Conservation (phyloP, 176 grass and related monocot species). For the Echinochloa phyllopogon region DNA sequence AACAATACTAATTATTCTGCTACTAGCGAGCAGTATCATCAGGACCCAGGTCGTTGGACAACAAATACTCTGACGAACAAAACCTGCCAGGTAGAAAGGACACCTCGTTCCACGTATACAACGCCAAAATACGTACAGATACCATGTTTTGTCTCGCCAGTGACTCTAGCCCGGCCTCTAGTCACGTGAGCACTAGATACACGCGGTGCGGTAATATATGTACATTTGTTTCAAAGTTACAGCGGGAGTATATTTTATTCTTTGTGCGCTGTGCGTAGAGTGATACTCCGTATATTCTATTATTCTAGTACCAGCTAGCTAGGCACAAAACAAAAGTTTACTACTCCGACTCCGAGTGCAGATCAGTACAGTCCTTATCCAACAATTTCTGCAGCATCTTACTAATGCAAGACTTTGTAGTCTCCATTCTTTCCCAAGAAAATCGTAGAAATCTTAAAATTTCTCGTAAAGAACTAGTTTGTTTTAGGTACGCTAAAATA, state of each 20-base stretch:
- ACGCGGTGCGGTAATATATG: too few relatives aligned
- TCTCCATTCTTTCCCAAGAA: background rate
- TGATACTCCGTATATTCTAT: too few relatives aligned
- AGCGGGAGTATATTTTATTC: too few relatives aligned
- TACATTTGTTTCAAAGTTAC: background rate
- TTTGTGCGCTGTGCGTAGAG: too few relatives aligned
- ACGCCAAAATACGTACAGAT: background rate
- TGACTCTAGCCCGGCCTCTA: background rate
- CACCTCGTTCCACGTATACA: background rate
- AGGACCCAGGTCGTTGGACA: background rate
- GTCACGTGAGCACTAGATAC: background rate
- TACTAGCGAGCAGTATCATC: too few relatives aligned
- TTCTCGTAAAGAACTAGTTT: background rate
- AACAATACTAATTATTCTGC: background rate
- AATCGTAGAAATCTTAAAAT: background rate
- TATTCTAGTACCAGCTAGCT: background rate
- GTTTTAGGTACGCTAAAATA: background rate
- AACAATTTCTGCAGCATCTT: background rate
- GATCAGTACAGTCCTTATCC: background rate
- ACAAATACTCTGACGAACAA: background rate
- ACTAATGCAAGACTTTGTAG: background rate
- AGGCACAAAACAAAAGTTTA: background rate
- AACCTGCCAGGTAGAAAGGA: background rate
- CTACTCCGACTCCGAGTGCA: background rate
- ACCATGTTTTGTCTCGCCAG: too few relatives aligned